Percentiles rank a stretch among this genome's conserved stretches.
phyloP scores from a whole-genome alignment of 2,329 filamentous ascomycete species.

The Phaeosphaeriaceae sp. region DNA sequence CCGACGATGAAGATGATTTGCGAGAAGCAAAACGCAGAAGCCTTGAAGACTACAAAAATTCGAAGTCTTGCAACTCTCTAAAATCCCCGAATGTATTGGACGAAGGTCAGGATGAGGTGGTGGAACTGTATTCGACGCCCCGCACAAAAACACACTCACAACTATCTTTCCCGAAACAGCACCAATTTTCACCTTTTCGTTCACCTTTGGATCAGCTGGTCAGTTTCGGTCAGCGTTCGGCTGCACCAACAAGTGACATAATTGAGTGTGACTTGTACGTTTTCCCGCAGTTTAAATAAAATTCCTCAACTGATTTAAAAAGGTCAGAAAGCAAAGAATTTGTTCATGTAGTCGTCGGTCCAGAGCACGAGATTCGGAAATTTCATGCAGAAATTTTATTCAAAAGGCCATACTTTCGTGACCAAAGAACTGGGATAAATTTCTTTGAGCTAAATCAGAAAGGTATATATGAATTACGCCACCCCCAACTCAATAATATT shows the following conservation, averaged over 20 bases:
- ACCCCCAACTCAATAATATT: slow-evolving; percentile 23
- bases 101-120: too few species aligned
- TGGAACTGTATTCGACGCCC: too few species aligned
- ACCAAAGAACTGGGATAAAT: slow-evolving; percentile 9
- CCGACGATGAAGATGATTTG: neutral
- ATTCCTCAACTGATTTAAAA: neutral
- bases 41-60: neutral
- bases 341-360: slow-evolving; percentile 29
- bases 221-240: neutral
- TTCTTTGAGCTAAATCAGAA: slow-evolving; percentile 18
- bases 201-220: neutral
- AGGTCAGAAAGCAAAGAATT: slow-evolving; percentile 26
- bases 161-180: neutral
- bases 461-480: slow-evolving; percentile 21
- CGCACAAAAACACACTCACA: too few species aligned
- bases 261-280: slow-evolving; percentile 31
- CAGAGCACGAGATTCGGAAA: slow-evolving; percentile 11
- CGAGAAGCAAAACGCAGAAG: neutral
- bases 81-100: too few species aligned
- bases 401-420: slow-evolving; percentile 22
- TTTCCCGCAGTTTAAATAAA: neutral
- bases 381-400: slow-evolving; percentile 20
- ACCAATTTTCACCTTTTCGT: neutral
- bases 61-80: too few species aligned
- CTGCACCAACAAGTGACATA: slow-evolving; percentile 12